Evolutionary conservation across 331 rosid species (phyloP).

Genomic region (Quercus lobata): DNA sequence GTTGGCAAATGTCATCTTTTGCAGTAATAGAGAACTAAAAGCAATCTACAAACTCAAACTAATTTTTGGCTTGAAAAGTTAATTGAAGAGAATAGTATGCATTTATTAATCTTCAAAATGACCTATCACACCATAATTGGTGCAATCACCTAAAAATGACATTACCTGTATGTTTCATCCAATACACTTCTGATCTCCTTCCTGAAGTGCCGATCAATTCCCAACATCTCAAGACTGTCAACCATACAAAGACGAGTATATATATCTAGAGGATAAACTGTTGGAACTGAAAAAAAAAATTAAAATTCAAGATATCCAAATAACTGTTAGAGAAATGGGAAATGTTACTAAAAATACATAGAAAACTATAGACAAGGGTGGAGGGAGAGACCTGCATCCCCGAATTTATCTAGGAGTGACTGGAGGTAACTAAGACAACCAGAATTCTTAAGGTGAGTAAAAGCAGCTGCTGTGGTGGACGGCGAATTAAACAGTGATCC

Average conservation of each 20-base stretch:
- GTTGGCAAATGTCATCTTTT: conserved; percentile 11
- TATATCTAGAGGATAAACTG: conserved; percentile 60
- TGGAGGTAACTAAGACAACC: conserved; percentile 56
- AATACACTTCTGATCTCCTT: conserved; percentile 59
- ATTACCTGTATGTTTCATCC: conserved; percentile 71
- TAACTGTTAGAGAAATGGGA: background rate
- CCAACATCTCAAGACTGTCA: conserved; percentile 68
- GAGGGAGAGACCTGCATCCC: conserved; percentile 54
- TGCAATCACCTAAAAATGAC: conserved; percentile 4
- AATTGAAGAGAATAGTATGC: background rate
- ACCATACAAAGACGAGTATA: conserved; percentile 62
- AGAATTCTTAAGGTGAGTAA: conserved; percentile 46
- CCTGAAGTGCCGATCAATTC: conserved; percentile 57
- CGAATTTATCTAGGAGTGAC: conserved; percentile 52
- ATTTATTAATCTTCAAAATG: background rate
- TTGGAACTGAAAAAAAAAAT: conserved; percentile 55
- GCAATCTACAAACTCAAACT: background rate
- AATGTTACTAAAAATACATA: conserved; percentile 10
- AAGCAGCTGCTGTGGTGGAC: conserved; percentile 70
- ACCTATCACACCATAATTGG: background rate
- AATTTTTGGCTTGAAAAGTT: background rate
- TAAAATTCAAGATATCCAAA: background rate
- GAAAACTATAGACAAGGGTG: background rate
- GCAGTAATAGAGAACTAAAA: background rate
- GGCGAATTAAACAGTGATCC: conserved; percentile 82